Evolutionary conservation across 2,329 filamentous ascomycete genomes (phyloP), one percentile per base, ranked within the genome.

Genomic region (Pyrenophora graminea): DNA sequence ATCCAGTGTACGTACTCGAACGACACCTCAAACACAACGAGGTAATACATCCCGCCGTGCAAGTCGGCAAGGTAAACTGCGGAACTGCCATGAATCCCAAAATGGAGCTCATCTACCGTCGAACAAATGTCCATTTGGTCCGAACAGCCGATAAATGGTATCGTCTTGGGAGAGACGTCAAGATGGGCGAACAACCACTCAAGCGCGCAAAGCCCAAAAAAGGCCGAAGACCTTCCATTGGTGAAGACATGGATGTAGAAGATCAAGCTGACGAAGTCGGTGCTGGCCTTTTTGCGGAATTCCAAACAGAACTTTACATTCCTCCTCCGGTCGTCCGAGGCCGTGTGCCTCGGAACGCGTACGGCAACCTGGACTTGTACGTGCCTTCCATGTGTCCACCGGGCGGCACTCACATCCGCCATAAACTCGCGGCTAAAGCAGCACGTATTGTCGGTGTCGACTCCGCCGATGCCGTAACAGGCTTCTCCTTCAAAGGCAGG

Each of bases 131-230:
- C 0, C 85, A 90, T 45, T 66, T 85, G 4, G 91, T 91, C 1
- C 84, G 86, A 55, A 95, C 86, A 55, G 86, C 85, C 3, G 91
- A 96, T 60, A 91, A 89, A 57, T 99, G 94, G 95, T 97, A 94
- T 71, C 85, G 92, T 2, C 75, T 93, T 53, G 94, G 94, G 0
- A 82, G 91, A 21, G 87, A 91, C 57, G 84, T 99, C 6, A 90
- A 85, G 38, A 59, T 61, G 12, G 85, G 88, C 12, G 90, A 96
- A 69, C 87, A 94, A 48, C 90, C 94, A 0, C 80, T 89, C 12
- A 97, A 96, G 69, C 87, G 87, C 68, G 72, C 78, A 30, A 73
- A 38, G 71, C 70, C 63, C 27, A 75, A 69, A 46, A 72, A 67
- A 51, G 56, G 52, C 2, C 51, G 61, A 40, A 58, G 58, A 7